These are phyloP conservation scores for Serendipita vermifera DNA, from an alignment of 768 basidiomycete genomes.

Conservation along the genomic window DNA sequence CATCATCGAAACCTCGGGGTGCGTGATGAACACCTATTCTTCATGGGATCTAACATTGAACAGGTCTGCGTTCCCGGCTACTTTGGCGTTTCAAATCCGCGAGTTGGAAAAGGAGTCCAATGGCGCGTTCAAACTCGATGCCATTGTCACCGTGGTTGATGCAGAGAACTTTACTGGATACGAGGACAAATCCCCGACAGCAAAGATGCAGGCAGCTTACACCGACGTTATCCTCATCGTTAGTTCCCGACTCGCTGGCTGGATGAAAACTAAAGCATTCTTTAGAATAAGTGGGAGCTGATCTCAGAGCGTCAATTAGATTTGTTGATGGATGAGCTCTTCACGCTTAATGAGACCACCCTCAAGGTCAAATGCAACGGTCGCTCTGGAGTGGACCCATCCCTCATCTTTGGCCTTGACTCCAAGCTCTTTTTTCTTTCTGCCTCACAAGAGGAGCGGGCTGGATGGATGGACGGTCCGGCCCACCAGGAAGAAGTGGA, in stretches of 20 bases:
- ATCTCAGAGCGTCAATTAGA: slow-evolving; percentile 62
- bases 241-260: slow-evolving; percentile 20
- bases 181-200: slow-evolving; percentile 83
- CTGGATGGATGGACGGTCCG: slow-evolving; percentile 15
- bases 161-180: slow-evolving; percentile 88
- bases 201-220: slow-evolving; percentile 90
- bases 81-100: slow-evolving; percentile 86
- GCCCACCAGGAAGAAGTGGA: slow-evolving; percentile 76
- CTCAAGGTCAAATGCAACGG: slow-evolving; percentile 66
- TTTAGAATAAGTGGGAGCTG: slow-evolving; percentile 77
- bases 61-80: slow-evolving; percentile 92
- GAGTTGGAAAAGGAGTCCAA: slow-evolving; percentile 71
- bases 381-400: slow-evolving; percentile 55
- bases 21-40: slow-evolving; percentile 20
- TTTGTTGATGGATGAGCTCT: slow-evolving; percentile 70
- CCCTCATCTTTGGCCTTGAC: slow-evolving; percentile 78
- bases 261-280: neutral
- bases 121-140: slow-evolving; percentile 69
- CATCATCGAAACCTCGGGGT: slow-evolving; percentile 89
- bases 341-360: slow-evolving; percentile 80
- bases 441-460: no score
- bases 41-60: slow-evolving; percentile 26
- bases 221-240: slow-evolving; percentile 84
- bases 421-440: slow-evolving; percentile 52
- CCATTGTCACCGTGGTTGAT: slow-evolving; percentile 79